Evolutionary conservation across 148 eudicot species (phyloP).

Genomic region (Talinum fruticosum): DNA sequence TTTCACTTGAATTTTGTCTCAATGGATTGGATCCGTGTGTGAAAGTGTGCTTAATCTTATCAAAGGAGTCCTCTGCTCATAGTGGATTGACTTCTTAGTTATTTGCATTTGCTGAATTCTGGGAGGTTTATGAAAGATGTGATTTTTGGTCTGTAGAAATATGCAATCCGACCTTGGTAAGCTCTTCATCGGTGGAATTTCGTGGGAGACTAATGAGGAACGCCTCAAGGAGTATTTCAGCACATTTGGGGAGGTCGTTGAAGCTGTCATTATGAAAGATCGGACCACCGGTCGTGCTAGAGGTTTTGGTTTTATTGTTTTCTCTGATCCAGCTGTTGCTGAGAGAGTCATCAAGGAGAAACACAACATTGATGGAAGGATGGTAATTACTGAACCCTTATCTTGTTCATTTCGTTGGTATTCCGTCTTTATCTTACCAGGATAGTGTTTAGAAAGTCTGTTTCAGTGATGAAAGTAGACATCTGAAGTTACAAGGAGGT

Average conservation of each 20-base stretch:
- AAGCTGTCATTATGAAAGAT: slow-evolving; percentile 88
- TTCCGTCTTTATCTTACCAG: neutral
- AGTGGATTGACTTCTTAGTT: slow-evolving; percentile 6
- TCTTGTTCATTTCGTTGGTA: neutral
- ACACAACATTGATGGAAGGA: slow-evolving; percentile 79
- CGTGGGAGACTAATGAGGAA: slow-evolving; percentile 88
- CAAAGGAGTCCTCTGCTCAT: too few species aligned
- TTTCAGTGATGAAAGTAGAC: neutral
- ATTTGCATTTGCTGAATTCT: slow-evolving; percentile 6
- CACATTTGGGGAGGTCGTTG: slow-evolving; percentile 69
- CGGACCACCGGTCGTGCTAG: slow-evolving; percentile 84
- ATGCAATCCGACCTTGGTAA: slow-evolving; percentile 88
- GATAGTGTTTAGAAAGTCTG: neutral
- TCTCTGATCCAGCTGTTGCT: slow-evolving; percentile 68
- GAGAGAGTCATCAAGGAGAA: slow-evolving; percentile 74
- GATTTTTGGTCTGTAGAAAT: slow-evolving; percentile 32
- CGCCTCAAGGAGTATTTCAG: slow-evolving; percentile 73
- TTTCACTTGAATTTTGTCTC: slow-evolving; percentile 16
- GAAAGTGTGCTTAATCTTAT: neutral
- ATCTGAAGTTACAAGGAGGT: neutral
- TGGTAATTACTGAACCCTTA: slow-evolving; percentile 38
- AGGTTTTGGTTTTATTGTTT: slow-evolving; percentile 83
- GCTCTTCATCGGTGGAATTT: slow-evolving; percentile 77
- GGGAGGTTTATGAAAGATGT: slow-evolving; percentile 16
- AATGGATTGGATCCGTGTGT: slow-evolving; percentile 16